Evolutionary conservation across 495 filamentous ascomycete genomes (phyloP).

Genomic region (Aspergillus mulundensis): DNA sequence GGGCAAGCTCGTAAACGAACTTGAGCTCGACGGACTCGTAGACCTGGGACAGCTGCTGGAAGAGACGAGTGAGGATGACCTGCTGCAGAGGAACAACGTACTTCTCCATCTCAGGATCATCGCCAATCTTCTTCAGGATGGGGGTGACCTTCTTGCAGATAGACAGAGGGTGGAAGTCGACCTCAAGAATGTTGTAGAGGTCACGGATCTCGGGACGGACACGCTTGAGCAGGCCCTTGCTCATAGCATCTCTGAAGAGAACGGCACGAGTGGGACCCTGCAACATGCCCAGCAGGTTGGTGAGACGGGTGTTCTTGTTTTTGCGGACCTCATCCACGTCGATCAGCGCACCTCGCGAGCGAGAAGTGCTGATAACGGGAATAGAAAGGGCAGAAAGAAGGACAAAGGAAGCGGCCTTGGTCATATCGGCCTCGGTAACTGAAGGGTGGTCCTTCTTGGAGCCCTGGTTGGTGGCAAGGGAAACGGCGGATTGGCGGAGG

Average conservation of each 20-base stretch:
- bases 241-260: conserved; percentile 91
- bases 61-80: conserved; percentile 95
- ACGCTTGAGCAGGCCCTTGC: conserved; percentile 88
- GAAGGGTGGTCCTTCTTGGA: conserved; percentile 92
- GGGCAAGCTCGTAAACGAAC: conserved; percentile 88
- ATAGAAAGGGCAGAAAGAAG: conserved; percentile 94
- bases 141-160: conserved; percentile 99
- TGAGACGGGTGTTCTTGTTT: conserved; percentile 97
- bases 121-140: conserved; percentile 88
- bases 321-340: conserved; percentile 96
- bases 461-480: conserved; percentile 78
- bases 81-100: conserved; percentile 94
- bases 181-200: conserved; percentile 96
- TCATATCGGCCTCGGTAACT: conserved; percentile 82
- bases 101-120: conserved; percentile 93
- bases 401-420: conserved; percentile 86
- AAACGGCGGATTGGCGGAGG: conserved; percentile 80
- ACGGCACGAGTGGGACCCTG: conserved; percentile 82
- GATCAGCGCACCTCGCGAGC: conserved; percentile 90
- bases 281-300: conserved; percentile 90
- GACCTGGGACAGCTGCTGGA: conserved; percentile 98
- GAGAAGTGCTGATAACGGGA: conserved; percentile 96
- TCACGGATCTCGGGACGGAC: conserved; percentile 91
- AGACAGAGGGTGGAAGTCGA: conserved; percentile 96
- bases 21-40: conserved; percentile 96